Conservation (phyloP, 2,329 filamentous ascomycete species). For the Aciculosporium take region DNA sequence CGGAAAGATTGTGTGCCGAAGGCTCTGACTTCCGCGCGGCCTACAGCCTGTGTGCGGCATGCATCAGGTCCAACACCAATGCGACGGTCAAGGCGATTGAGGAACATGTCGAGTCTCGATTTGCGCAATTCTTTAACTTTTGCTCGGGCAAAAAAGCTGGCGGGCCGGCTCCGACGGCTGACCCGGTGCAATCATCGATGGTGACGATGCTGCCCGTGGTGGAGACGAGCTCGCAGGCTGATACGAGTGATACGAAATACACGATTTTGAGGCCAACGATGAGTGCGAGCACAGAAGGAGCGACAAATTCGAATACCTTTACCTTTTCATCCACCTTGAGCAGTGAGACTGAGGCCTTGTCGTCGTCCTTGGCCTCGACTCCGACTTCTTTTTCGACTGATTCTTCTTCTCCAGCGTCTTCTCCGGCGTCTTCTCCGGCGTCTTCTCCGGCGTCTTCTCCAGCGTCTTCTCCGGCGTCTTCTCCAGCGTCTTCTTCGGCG, state of each 20-base stretch:
- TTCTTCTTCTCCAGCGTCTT: rapidly evolving
- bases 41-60: slow-evolving; percentile 26
- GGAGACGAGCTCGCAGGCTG: slow-evolving; percentile 14
- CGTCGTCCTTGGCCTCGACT: background rate
- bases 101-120: slow-evolving; percentile 23
- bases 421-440: background rate
- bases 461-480: too few relatives aligned
- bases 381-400: background rate
- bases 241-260: slow-evolving; percentile 12
- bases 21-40: slow-evolving; percentile 27
- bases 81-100: slow-evolving; percentile 15
- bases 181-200: slow-evolving; percentile 13
- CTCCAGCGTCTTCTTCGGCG: too few relatives aligned
- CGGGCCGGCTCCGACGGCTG: slow-evolving; percentile 6
- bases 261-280: slow-evolving; percentile 6
- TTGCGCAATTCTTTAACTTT: slow-evolving; percentile 31
- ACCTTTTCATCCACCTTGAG: background rate
- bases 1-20: slow-evolving; percentile 26
- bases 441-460: background rate
- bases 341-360: background rate
- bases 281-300: background rate
- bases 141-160: slow-evolving; percentile 22
- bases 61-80: slow-evolving; percentile 20
- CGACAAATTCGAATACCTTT: background rate
- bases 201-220: slow-evolving; percentile 12